phyloP scores from a whole-genome alignment of 2,329 filamentous ascomycete species.

The Aspergillus sp. region DNA sequence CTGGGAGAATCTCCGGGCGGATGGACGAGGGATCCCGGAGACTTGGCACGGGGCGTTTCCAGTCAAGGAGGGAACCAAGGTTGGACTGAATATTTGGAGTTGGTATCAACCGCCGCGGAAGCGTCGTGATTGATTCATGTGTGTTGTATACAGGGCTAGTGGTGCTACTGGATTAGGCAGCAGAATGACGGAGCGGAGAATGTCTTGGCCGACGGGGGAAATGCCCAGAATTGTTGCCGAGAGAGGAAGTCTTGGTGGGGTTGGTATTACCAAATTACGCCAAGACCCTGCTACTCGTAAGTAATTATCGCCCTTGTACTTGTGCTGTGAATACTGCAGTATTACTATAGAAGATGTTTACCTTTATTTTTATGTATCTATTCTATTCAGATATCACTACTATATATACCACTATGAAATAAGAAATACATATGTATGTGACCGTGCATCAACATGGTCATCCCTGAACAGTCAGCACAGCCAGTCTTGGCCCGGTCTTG shows the following conservation, averaged over 20 bases:
- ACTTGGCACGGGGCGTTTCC: constrained; percentile 57
- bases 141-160: background rate
- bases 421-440: background rate
- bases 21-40: constrained; percentile 52
- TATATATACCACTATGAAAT: background rate
- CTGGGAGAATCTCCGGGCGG: constrained; percentile 54
- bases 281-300: too few relatives aligned
- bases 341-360: background rate
- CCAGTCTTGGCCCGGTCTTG: constrained; percentile 31
- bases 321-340: too few relatives aligned
- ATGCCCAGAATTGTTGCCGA: background rate
- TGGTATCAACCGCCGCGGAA: constrained; percentile 46
- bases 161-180: background rate
- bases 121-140: background rate
- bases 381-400: background rate
- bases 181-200: background rate
- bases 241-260: background rate
- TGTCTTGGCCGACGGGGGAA: background rate
- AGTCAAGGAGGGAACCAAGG: constrained; percentile 50
- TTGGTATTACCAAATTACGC: background rate
- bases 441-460: too few relatives aligned
- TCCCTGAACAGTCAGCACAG: background rate
- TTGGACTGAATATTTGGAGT: constrained; percentile 60
- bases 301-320: too few relatives aligned
- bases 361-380: background rate